Evolutionary conservation across 2,329 filamentous ascomycete genomes (phyloP).

Genomic region (Neonectria coccinea): DNA sequence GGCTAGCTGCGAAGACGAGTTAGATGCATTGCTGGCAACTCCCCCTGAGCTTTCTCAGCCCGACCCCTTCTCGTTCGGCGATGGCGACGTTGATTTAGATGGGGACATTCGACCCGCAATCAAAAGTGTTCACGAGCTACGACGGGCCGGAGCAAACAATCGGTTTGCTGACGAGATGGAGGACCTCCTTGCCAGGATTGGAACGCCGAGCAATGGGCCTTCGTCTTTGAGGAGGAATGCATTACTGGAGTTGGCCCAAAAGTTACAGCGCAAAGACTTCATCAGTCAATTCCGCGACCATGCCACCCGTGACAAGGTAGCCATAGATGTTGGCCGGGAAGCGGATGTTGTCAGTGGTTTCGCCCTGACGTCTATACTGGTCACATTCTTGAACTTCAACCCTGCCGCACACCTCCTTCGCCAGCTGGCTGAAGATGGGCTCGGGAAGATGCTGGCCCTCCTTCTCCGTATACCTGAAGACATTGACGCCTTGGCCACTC

Average conservation of each 20-base stretch:
- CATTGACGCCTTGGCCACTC: constrained; percentile 70
- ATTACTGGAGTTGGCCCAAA: constrained; percentile 69
- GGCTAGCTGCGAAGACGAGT: constrained; percentile 39
- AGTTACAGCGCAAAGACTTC: constrained; percentile 72
- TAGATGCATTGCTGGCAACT: constrained; percentile 41
- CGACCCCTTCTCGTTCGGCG: constrained; percentile 42
- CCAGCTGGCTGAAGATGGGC: constrained; percentile 66
- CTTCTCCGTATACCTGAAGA: constrained; percentile 67
- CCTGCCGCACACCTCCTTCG: constrained; percentile 69
- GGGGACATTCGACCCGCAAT: constrained; percentile 63
- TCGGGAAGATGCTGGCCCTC: constrained; percentile 65
- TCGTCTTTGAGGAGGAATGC: constrained; percentile 68
- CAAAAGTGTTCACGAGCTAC: constrained; percentile 73
- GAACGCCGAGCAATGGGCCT: constrained; percentile 58
- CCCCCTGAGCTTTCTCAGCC: constrained; percentile 39
- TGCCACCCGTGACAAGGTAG: constrained; percentile 75
- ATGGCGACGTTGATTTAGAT: constrained; percentile 53
- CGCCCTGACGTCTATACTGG: constrained; percentile 71
- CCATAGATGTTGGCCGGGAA: constrained; percentile 70
- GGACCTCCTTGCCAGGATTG: constrained; percentile 72
- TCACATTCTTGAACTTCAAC: constrained; percentile 71
- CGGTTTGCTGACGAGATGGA: constrained; percentile 75
- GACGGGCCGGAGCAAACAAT: constrained; percentile 74
- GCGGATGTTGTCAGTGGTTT: constrained; percentile 72
- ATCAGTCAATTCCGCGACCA: constrained; percentile 79